Percentiles rank a stretch among this genome's conserved stretches.
Conservation (phyloP, 2,329 filamentous ascomycete species). For the Fusarium pininemorale region DNA sequence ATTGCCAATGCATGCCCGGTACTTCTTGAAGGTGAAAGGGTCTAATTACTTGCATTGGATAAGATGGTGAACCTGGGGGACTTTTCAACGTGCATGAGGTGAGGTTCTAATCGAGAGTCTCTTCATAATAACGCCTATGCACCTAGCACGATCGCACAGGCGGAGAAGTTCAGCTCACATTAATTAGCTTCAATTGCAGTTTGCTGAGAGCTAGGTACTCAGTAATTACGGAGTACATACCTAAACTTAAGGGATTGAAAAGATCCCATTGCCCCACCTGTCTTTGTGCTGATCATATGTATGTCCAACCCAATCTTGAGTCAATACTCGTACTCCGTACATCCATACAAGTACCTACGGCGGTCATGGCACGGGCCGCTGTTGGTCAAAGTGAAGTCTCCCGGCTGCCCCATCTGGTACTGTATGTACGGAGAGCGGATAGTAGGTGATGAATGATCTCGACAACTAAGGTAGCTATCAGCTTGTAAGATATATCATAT, state of each 20-base stretch:
- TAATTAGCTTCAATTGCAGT: conserved; percentile 8
- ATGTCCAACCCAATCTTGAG: neutral
- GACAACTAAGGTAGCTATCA: neutral
- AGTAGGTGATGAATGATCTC: neutral
- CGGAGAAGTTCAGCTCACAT: conserved; percentile 1
- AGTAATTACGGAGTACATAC: neutral
- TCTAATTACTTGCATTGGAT: conserved; percentile 24
- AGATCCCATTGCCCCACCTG: conserved; percentile 3
- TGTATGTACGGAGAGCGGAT: neutral
- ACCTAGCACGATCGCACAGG: neutral
- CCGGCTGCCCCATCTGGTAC: neutral
- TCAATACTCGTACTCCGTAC: neutral
- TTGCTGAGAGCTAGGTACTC: neutral
- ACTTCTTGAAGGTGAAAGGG: neutral
- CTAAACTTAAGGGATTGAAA: neutral
- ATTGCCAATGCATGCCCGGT: conserved; percentile 5
- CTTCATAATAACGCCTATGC: neutral
- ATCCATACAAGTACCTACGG: neutral
- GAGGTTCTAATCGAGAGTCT: neutral
- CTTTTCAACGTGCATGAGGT: conserved; percentile 16
- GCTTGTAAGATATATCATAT: neutral
- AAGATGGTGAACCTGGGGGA: neutral
- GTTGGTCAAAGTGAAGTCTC: conserved; percentile 1
- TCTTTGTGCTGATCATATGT: conserved; percentile 9
- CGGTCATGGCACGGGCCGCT: conserved; percentile 24